Evolutionary conservation across 192 early-diverging fungal genomes (phyloP), one percentile per base, ranked within the genome.

Genomic region (Entomortierella lignicola): DNA sequence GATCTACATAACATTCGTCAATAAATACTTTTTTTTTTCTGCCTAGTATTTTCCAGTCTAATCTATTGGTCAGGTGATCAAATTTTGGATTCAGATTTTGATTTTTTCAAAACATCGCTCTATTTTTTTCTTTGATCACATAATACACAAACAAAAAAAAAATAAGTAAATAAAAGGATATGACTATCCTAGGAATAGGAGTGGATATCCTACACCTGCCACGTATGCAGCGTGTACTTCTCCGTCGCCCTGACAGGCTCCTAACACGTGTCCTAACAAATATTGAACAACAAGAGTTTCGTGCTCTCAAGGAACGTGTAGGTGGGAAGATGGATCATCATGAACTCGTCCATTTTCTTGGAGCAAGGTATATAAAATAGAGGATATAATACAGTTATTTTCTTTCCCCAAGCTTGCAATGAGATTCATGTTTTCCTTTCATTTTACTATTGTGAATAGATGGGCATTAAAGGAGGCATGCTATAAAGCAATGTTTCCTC

Each of bases 161-260:
- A n/a, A n/a, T n/a, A n/a, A n/a, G n/a, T n/a, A n/a, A n/a, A n/a
- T n/a, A n/a, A 32, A 37, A 39, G 20, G 54, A 3, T 7, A 66
- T 54, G 54, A 93, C 91, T 85, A 91, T 97, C 13, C 23, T 95
- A 8, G 94, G 94, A 0, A 84, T 95, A 43, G 95, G 95, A 21
- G 80, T 91, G 30, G 94, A 97, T 65, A 89, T 95, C 37, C 69
- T 95, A 26, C 89, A 89, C 60, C 51, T 92, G 21, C 85, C 89
- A 8, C 87, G 94, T 8, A 84, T 97, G 29, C 67, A 59, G 11
- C 39, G 69, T 1, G 69, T 95, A 6, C 72, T 95, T 0, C 18
- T 61, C 17, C 83, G 88, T 31, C 83, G 82, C 8, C 71, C 81
- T 12, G 72, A 79, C 8, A 69, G 87, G 8, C 88, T 96, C 59